phyloP scores from a whole-genome alignment of 164 flowering plant genomes.

The Stephania cephalantha region DNA sequence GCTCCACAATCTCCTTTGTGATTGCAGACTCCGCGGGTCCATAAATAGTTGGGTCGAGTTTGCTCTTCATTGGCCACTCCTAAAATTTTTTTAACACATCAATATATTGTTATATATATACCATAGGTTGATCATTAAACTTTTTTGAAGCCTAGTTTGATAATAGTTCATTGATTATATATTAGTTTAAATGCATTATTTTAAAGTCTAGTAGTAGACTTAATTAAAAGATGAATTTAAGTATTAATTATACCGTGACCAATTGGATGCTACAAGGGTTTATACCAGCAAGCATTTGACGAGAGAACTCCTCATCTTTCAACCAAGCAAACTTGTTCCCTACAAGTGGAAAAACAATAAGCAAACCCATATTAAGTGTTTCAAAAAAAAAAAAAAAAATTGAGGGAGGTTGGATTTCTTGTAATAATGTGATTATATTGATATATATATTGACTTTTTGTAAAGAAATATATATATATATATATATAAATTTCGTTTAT shows the following conservation, averaged over 20 bases:
- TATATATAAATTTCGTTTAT: no score
- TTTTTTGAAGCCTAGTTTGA: no score
- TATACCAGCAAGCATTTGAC: conserved; percentile 37
- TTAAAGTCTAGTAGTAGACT: no score
- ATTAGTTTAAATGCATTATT: no score
- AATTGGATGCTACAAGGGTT: conserved; percentile 30
- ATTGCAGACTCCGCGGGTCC: conserved; percentile 38
- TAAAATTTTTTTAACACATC: conserved; percentile 6
- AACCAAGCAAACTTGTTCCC: conserved; percentile 41
- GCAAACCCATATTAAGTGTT: background rate
- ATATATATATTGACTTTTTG: no score
- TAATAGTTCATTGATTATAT: no score
- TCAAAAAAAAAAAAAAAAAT: background rate
- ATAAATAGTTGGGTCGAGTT: conserved; percentile 36
- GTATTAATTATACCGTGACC: conserved; percentile 30
- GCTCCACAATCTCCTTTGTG: conserved; percentile 31
- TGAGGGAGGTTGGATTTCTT: no score
- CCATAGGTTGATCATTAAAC: no score
- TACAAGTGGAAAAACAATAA: conserved; percentile 3
- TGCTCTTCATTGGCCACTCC: conserved; percentile 49
- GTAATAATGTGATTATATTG: no score
- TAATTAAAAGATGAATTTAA: no score
- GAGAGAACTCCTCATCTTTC: conserved; percentile 37
- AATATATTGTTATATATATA: no score
- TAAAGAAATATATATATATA: no score